phyloP scores from a whole-genome alignment of 208 protist genomes.

The Acanthamoeba castellanii region DNA sequence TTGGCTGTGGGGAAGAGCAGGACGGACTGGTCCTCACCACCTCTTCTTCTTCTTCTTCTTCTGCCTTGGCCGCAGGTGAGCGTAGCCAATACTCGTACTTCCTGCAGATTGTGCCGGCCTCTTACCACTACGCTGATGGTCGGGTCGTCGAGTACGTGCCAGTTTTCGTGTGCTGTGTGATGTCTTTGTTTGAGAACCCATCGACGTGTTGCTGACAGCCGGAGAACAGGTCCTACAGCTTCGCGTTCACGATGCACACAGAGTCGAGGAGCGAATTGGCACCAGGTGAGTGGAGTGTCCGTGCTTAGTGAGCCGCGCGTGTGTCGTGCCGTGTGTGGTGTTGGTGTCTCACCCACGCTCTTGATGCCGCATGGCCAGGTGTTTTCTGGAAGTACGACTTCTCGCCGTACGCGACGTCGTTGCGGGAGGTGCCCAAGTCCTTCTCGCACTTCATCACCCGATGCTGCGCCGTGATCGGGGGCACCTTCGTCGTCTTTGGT shows the following conservation, averaged over 20 bases:
- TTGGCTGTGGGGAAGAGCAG: too few species aligned
- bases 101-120: conserved; percentile 9
- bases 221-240: neutral
- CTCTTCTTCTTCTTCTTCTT: neutral
- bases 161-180: neutral
- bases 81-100: neutral
- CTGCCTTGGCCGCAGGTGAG: neutral
- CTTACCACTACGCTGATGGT: neutral
- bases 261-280: neutral
- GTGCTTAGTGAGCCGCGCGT: neutral
- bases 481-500: conserved; percentile 52
- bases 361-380: neutral
- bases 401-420: neutral
- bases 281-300: neutral
- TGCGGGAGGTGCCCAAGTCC: conserved; percentile 22
- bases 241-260: neutral
- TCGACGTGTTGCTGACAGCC: neutral
- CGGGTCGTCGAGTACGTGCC: neutral
- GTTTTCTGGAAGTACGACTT: conserved; percentile 59
- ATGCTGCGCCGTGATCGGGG: conserved; percentile 62
- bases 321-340: too few species aligned
- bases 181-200: too few species aligned
- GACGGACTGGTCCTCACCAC: neutral
- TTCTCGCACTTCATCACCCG: conserved; percentile 74
- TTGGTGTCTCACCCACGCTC: neutral